phyloP scores from a whole-genome alignment of 2,329 filamentous ascomycete genomes.

The Periconia sp. region DNA sequence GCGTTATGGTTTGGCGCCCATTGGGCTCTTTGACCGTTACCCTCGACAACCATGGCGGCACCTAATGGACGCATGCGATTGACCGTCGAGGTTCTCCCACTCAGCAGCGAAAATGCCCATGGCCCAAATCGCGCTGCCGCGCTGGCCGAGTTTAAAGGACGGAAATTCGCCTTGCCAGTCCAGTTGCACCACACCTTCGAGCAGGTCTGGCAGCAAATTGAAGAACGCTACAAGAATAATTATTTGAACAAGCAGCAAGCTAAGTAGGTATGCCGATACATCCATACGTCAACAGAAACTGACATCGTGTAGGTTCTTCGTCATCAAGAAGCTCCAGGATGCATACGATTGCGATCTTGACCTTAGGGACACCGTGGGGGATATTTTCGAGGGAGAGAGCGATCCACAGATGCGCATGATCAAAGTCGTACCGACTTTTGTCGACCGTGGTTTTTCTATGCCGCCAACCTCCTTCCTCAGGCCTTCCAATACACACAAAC shows the following conservation, averaged over 20 bases:
- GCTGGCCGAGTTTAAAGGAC: conserved; percentile 31
- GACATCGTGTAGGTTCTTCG: conserved; percentile 22
- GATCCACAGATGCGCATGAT: conserved; percentile 30
- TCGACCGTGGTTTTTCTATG: conserved; percentile 36
- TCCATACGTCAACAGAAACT: neutral
- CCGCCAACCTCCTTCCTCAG: conserved; percentile 33
- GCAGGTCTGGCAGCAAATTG: conserved; percentile 31
- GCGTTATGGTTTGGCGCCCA: neutral
- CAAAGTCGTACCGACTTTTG: conserved; percentile 31
- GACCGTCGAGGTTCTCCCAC: conserved; percentile 31
- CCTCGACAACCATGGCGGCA: neutral
- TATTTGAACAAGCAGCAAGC: conserved; percentile 30
- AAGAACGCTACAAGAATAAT: conserved; percentile 38
- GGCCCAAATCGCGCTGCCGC: conserved; percentile 17
- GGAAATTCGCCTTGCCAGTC: conserved; percentile 38
- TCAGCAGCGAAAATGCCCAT: conserved; percentile 24
- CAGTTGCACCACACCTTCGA: conserved; percentile 30
- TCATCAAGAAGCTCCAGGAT: conserved; percentile 41
- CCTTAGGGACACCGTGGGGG: conserved; percentile 36
- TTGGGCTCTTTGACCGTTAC: neutral
- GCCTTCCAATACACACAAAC: conserved; percentile 25
- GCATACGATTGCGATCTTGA: conserved; percentile 40
- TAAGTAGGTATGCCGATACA: conserved; percentile 12
- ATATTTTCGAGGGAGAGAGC: conserved; percentile 35
- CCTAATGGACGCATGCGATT: conserved; percentile 25